Conservation (phyloP, 2,329 filamentous ascomycete genomes). For the Septoria linicola region DNA sequence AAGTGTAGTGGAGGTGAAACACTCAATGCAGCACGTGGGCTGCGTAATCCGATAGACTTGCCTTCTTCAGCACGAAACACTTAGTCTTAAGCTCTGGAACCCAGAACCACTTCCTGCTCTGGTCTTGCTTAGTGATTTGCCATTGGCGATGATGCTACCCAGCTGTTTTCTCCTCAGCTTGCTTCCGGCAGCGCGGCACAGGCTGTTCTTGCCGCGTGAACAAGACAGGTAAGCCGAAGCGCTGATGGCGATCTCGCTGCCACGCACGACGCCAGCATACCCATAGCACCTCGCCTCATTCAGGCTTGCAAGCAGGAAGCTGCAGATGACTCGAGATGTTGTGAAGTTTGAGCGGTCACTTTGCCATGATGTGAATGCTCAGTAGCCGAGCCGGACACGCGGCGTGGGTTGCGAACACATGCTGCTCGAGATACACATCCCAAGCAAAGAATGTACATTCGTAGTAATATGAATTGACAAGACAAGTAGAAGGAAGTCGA, state of each 20-base stretch:
- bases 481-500: too few relatives aligned
- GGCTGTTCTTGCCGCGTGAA: slow-evolving; percentile 8
- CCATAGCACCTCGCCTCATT: slow-evolving; percentile 3
- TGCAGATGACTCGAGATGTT: too few relatives aligned
- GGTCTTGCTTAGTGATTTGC: slow-evolving; percentile 1
- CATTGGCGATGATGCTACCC: slow-evolving; percentile 2
- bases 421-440: too few relatives aligned
- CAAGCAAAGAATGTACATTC: too few relatives aligned
- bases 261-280: slow-evolving; percentile 7
- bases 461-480: too few relatives aligned
- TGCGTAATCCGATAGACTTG: slow-evolving; percentile 5
- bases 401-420: too few relatives aligned
- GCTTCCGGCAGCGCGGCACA: slow-evolving; percentile 10
- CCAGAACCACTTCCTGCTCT: neutral
- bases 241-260: neutral
- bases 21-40: neutral
- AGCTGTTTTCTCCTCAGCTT: slow-evolving; percentile 10
- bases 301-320: neutral
- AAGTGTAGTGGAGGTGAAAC: neutral
- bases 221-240: slow-evolving; percentile 18
- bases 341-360: too few relatives aligned
- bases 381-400: too few relatives aligned
- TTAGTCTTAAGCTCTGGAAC: neutral
- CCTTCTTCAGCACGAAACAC: neutral
- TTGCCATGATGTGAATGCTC: too few relatives aligned